Evolutionary conservation across 805 yeast species (phyloP).

Genomic region (Yamadazyma ubonensis): DNA sequence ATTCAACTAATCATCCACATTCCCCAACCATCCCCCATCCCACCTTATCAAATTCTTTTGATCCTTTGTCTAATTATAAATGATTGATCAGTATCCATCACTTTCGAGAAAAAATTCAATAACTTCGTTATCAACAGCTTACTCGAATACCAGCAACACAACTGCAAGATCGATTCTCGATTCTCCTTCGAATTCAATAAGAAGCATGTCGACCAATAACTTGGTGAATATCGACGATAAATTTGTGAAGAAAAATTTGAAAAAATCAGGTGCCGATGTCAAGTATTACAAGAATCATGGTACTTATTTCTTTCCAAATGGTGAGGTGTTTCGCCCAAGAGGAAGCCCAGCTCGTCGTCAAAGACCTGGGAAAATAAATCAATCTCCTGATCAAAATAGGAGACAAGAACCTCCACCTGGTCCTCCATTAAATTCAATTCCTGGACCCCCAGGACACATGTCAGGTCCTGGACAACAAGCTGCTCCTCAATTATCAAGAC

Average conservation of each 20-base stretch:
- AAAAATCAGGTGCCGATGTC: constrained; percentile 15
- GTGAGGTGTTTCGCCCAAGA: constrained; percentile 52
- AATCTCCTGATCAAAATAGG: background rate
- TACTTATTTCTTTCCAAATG: constrained; percentile 49
- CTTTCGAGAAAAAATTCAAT: constrained; percentile 32
- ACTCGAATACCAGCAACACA: constrained; percentile 11
- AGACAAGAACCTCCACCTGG: background rate
- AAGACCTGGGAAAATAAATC: constrained; percentile 32
- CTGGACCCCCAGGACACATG: too few relatives aligned
- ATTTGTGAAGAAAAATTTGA: constrained; percentile 38
- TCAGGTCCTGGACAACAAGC: background rate
- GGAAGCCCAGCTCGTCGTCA: constrained; percentile 38
- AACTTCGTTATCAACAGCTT: constrained; percentile 27
- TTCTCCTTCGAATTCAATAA: constrained; percentile 7
- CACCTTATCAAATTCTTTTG: background rate
- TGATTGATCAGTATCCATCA: constrained; percentile 2
- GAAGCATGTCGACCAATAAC: constrained; percentile 40
- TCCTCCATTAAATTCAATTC: background rate
- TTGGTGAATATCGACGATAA: constrained; percentile 37
- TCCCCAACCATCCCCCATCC: background rate
- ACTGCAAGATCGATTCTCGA: background rate
- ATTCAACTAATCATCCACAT: background rate
- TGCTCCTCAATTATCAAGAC: constrained; percentile 5
- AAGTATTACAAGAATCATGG: constrained; percentile 18
- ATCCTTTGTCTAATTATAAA: background rate